Evolutionary conservation across 208 protist species (phyloP).

Genomic region (Kentomonas sorsogonicus): DNA sequence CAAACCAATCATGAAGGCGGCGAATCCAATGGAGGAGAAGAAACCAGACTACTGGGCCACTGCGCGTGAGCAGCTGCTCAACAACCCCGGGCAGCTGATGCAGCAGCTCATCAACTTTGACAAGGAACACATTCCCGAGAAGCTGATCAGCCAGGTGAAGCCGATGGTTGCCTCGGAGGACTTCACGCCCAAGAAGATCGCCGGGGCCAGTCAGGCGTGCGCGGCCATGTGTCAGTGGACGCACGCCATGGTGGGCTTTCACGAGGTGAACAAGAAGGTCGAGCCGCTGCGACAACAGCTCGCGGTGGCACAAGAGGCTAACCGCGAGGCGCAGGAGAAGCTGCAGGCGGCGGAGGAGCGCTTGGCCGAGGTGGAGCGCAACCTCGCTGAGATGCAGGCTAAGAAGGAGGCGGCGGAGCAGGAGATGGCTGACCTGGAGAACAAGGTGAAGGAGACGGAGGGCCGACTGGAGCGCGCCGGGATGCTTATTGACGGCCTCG

Average conservation of each 20-base stretch:
- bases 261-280: conserved; percentile 94
- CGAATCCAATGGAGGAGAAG: conserved; percentile 93
- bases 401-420: conserved; percentile 89
- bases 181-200: conserved; percentile 94
- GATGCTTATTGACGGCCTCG: conserved; percentile 95
- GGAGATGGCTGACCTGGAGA: conserved; percentile 93
- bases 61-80: conserved; percentile 90
- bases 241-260: conserved; percentile 96
- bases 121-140: conserved; percentile 95
- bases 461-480: conserved; percentile 93
- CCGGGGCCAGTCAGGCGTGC: conserved; percentile 94
- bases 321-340: conserved; percentile 87
- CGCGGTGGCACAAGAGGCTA: conserved; percentile 88
- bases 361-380: conserved; percentile 89
- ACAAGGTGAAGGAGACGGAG: conserved; percentile 92
- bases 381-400: conserved; percentile 90
- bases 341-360: conserved; percentile 85
- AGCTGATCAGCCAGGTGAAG: conserved; percentile 92
- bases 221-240: conserved; percentile 98
- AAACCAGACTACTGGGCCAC: conserved; percentile 96
- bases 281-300: conserved; percentile 90
- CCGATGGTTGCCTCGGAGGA: conserved; percentile 91
- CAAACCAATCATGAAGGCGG: conserved; percentile 92
- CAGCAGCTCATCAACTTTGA: conserved; percentile 94
- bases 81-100: conserved; percentile 88